These are phyloP conservation scores for Ambrosiella cleistominuta DNA, from an alignment of 2,329 filamentous ascomycete genomes.

Conservation along the genomic window DNA sequence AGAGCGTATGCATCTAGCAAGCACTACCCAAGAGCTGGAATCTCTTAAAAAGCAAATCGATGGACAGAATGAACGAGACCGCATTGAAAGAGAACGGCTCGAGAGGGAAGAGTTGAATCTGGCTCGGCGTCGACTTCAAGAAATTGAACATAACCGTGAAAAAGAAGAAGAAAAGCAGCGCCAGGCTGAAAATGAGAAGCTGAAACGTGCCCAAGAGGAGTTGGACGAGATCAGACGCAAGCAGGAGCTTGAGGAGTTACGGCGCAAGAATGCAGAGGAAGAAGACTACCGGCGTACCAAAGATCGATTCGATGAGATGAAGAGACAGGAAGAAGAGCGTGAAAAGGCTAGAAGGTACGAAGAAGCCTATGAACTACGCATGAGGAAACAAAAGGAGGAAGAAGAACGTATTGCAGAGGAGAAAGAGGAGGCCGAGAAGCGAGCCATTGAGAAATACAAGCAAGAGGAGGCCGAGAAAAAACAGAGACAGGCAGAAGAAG, in stretches of 20 bases:
- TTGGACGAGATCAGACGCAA: constrained; percentile 31
- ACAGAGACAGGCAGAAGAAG: constrained; percentile 29
- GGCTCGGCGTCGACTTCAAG: constrained; percentile 16
- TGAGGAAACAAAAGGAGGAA: constrained; percentile 25
- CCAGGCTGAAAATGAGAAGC: constrained; percentile 27
- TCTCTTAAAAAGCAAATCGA: background rate
- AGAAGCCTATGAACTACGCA: constrained; percentile 29
- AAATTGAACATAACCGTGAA: constrained; percentile 20
- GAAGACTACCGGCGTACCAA: constrained; percentile 27
- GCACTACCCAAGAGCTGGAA: constrained; percentile 3
- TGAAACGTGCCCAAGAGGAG: constrained; percentile 29
- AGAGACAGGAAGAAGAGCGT: constrained; percentile 27
- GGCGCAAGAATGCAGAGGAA: constrained; percentile 14
- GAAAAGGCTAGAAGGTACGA: constrained; percentile 34
- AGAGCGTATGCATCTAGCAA: background rate
- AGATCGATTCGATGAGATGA: constrained; percentile 30
- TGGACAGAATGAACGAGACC: background rate
- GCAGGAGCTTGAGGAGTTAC: constrained; percentile 20
- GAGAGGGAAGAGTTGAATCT: constrained; percentile 30
- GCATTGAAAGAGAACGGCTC: constrained; percentile 6
- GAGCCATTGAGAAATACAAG: constrained; percentile 35
- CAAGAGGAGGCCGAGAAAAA: constrained; percentile 29
- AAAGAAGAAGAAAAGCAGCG: constrained; percentile 22
- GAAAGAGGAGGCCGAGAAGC: constrained; percentile 27
- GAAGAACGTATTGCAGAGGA: constrained; percentile 28